Conservation (phyloP, 352 stramenopile species). For the Pythium scleroteichum region DNA sequence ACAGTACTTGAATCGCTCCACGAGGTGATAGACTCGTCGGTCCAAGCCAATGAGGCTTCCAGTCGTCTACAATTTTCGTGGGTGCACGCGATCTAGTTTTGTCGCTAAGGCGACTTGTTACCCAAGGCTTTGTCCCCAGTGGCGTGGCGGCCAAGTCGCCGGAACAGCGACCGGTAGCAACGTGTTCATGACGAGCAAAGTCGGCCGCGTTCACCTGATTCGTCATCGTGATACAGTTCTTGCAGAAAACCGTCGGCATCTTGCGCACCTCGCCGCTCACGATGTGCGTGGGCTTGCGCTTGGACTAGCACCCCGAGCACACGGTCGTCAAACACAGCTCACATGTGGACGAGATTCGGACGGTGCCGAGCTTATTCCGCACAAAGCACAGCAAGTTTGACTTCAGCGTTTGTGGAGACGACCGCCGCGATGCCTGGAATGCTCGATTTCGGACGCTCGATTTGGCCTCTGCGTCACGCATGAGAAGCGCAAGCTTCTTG, state of each 20-base stretch:
- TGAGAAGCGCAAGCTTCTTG: slow-evolving; percentile 60
- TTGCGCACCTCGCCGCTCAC: not conserved
- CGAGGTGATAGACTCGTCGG: too few species aligned
- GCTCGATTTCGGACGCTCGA: too few species aligned
- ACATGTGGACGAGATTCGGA: not conserved
- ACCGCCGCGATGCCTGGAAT: too few species aligned
- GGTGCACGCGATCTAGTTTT: too few species aligned
- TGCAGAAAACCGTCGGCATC: slow-evolving; percentile 7
- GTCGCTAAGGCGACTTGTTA: too few species aligned
- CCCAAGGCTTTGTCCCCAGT: not conserved
- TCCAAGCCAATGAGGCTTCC: too few species aligned
- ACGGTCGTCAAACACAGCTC: slow-evolving; percentile 5
- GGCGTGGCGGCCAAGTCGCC: not conserved
- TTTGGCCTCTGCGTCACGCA: not conserved
- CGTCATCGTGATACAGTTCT: slow-evolving; percentile 12
- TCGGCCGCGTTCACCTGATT: slow-evolving; percentile 1
- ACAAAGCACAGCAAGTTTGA: slow-evolving; percentile 9
- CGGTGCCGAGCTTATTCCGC: not conserved
- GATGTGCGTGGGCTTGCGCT: slow-evolving; percentile 14
- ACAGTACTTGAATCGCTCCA: too few species aligned
- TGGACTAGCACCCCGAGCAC: slow-evolving; percentile 6
- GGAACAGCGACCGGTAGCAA: not conserved
- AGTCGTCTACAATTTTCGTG: too few species aligned
- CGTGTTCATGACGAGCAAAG: slow-evolving; percentile 1
- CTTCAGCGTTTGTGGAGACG: not conserved